These are phyloP conservation scores for Naganishia kalamii DNA, from an alignment of 768 basidiomycete genomes.

Conservation along the genomic window DNA sequence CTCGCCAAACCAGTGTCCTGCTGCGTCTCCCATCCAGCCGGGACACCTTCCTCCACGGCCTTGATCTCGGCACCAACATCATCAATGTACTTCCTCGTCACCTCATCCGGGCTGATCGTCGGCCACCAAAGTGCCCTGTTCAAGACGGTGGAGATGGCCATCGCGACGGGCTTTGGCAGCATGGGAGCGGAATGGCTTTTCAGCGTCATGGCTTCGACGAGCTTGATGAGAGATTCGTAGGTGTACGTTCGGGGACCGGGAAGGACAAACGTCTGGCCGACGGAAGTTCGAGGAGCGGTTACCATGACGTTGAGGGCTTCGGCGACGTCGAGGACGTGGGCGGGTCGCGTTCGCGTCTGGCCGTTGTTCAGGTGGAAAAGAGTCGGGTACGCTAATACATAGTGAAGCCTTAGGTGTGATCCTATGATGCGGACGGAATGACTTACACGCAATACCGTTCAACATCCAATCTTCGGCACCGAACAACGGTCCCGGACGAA, in stretches of 20 bases:
- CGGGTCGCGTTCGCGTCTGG: slow-evolving; percentile 78
- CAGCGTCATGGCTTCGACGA: slow-evolving; percentile 74
- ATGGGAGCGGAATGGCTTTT: slow-evolving; percentile 67
- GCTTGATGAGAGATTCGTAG: slow-evolving; percentile 54
- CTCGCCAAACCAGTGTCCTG: slow-evolving; percentile 11
- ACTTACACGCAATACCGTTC: slow-evolving; percentile 83
- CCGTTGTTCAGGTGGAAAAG: slow-evolving; percentile 91
- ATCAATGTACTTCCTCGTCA: slow-evolving; percentile 76
- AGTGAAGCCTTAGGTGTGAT: too few species aligned
- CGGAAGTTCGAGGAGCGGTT: slow-evolving; percentile 53
- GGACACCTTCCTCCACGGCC: slow-evolving; percentile 16
- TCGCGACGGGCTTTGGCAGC: slow-evolving; percentile 67
- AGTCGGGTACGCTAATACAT: slow-evolving; percentile 80
- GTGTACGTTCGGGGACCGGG: slow-evolving; percentile 84
- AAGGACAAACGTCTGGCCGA: slow-evolving; percentile 62
- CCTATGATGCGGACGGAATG: too few species aligned
- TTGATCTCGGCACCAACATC: slow-evolving; percentile 54
- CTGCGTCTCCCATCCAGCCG: slow-evolving; percentile 32
- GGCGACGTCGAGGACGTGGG: slow-evolving; percentile 90
- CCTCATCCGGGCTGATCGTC: slow-evolving; percentile 79
- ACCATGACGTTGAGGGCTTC: slow-evolving; percentile 76
- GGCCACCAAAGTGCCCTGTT: slow-evolving; percentile 82
- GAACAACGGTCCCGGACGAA: slow-evolving; percentile 76
- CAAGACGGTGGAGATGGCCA: slow-evolving; percentile 57
- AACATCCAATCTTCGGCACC: slow-evolving; percentile 93